Percentiles rank a stretch among this genome's conserved stretches.
phyloP scores from a whole-genome alignment of 805 yeast genomes.

The Saccharomycopsis schoenii region DNA sequence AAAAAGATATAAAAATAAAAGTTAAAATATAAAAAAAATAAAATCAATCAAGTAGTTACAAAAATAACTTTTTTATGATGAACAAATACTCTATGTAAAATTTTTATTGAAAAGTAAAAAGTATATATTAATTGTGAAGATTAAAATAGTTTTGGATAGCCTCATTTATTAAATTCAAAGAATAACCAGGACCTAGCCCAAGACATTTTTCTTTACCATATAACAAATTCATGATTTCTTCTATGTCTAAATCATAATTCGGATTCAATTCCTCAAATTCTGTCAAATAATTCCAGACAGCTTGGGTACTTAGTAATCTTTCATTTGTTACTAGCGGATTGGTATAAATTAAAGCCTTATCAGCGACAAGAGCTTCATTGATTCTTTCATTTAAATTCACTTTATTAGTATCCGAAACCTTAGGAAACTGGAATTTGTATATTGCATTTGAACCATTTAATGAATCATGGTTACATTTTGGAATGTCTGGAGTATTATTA shows the following conservation, averaged over 20 bases:
- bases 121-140: not conserved
- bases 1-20: not conserved
- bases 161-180: constrained; percentile 1
- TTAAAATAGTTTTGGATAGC: constrained; percentile 1
- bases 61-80: not conserved
- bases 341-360: constrained; percentile 19
- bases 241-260: constrained; percentile 41
- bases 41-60: too few relatives aligned
- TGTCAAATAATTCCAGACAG: constrained; percentile 73
- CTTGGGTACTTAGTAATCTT: constrained; percentile 58
- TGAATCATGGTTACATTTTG: not conserved
- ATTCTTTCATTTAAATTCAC: not conserved
- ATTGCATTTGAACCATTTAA: not conserved
- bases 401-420: not conserved
- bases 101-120: too few relatives aligned
- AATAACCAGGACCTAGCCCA: constrained; percentile 44
- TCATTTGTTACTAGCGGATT: constrained; percentile 23
- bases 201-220: constrained; percentile 69
- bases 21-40: not conserved
- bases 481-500: not conserved
- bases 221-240: constrained; percentile 46
- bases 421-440: not conserved
- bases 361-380: not conserved
- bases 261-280: constrained; percentile 39
- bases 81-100: not conserved